Conservation (phyloP, 2,329 filamentous ascomycete species). For the Penicillium crustosum region DNA sequence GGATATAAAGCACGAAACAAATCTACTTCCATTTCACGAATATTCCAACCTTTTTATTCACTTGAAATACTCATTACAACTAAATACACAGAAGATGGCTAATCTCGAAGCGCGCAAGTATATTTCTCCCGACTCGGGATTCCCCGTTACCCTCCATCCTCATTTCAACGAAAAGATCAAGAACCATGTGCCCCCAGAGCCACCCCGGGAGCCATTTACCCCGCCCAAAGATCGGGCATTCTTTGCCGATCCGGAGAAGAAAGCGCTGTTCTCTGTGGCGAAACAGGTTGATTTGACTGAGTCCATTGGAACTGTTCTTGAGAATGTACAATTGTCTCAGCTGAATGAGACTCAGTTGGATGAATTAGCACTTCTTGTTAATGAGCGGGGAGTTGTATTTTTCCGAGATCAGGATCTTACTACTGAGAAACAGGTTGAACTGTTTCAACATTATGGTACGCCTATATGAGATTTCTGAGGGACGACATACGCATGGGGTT, state of each 20-base stretch:
- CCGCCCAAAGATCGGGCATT: slow-evolving; percentile 32
- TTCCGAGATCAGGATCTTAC: slow-evolving; percentile 47
- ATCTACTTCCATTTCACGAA: neutral
- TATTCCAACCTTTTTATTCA: neutral
- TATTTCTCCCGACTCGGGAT: slow-evolving; percentile 52
- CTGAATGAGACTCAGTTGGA: slow-evolving; percentile 50
- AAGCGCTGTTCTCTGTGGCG: slow-evolving; percentile 35
- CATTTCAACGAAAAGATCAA: slow-evolving; percentile 51
- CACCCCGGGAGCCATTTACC: slow-evolving; percentile 30
- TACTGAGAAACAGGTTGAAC: slow-evolving; percentile 32
- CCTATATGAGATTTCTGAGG: neutral
- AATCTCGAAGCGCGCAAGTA: slow-evolving; percentile 50
- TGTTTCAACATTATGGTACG: slow-evolving; percentile 51
- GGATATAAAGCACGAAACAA: neutral
- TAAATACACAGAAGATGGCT: slow-evolving; percentile 29
- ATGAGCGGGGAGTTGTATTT: slow-evolving; percentile 51
- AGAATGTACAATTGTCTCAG: slow-evolving; percentile 47
- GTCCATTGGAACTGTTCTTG: slow-evolving; percentile 41
- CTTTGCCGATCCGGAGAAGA: slow-evolving; percentile 44
- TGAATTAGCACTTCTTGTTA: slow-evolving; percentile 51
- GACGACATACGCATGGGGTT: neutral
- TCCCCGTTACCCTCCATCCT: slow-evolving; percentile 49
- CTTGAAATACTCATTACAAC: too few species aligned
- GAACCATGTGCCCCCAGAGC: slow-evolving; percentile 43
- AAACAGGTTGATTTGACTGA: slow-evolving; percentile 36